Conservation (phyloP, 306 rosid genomes). For the Ochetophila trinervis region DNA sequence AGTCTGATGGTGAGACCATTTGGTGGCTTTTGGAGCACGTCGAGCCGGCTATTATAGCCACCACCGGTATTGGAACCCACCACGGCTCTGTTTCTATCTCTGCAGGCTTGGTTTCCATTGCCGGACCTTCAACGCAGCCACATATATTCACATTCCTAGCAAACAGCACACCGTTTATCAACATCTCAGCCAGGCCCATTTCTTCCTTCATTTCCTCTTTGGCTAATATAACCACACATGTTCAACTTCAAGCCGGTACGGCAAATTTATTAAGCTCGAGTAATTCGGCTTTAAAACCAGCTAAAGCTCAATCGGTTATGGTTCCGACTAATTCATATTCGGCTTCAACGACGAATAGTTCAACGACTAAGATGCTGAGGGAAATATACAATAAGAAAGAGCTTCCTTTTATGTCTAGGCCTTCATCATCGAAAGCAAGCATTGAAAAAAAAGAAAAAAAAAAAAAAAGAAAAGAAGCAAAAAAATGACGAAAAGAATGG, state of each 20-base stretch:
- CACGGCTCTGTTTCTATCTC: slow-evolving; percentile 46
- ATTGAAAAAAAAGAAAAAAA: neutral
- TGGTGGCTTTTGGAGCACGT: slow-evolving; percentile 78
- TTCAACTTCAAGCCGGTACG: slow-evolving; percentile 31
- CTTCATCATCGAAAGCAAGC: slow-evolving; percentile 51
- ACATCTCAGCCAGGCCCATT: slow-evolving; percentile 43
- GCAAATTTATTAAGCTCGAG: slow-evolving; percentile 9
- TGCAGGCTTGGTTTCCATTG: slow-evolving; percentile 33
- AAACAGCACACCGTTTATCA: slow-evolving; percentile 22
- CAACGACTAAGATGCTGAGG: slow-evolving; percentile 40
- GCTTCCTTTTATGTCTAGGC: slow-evolving; percentile 63
- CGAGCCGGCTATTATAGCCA: slow-evolving; percentile 76
- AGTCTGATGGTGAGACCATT: slow-evolving; percentile 87
- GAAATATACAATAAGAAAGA: slow-evolving; percentile 66
- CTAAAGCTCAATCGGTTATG: slow-evolving; percentile 20
- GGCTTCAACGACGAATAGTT: neutral
- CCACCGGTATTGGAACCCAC: slow-evolving; percentile 87
- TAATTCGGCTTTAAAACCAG: slow-evolving; percentile 21
- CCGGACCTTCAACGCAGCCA: slow-evolving; percentile 41
- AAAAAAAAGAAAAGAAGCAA: no score
- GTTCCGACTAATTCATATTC: slow-evolving; percentile 34
- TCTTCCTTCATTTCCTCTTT: slow-evolving; percentile 54
- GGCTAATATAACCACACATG: slow-evolving; percentile 22
- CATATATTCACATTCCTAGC: slow-evolving; percentile 52
- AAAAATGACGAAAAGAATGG: no score